These are phyloP conservation scores for Russula abietina DNA, from an alignment of 768 basidiomycete species.

Conservation along the genomic window DNA sequence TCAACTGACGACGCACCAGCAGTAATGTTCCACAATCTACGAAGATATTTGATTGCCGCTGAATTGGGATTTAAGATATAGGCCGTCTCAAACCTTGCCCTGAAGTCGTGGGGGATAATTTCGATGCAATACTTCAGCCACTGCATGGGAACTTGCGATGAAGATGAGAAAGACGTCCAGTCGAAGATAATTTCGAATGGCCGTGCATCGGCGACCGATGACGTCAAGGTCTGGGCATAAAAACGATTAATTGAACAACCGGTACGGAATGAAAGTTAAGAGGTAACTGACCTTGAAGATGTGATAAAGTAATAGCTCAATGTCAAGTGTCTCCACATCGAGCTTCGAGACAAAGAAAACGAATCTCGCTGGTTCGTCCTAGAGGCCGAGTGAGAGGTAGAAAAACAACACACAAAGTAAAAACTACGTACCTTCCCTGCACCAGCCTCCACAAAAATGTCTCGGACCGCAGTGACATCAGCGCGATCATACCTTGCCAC, in stretches of 20 bases:
- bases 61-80: conserved; percentile 73
- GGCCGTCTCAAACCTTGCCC: conserved; percentile 50
- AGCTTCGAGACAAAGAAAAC: conserved; percentile 61
- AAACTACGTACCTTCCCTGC: conserved; percentile 38
- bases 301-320: conserved; percentile 71
- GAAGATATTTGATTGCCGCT: conserved; percentile 64
- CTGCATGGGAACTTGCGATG: conserved; percentile 73
- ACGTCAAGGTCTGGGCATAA: conserved; percentile 43
- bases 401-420: neutral
- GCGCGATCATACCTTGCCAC: conserved; percentile 59
- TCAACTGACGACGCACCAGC: conserved; percentile 35
- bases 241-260: neutral
- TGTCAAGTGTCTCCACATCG: conserved; percentile 73
- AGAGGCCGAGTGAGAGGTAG: neutral
- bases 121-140: conserved; percentile 78
- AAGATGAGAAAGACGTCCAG: conserved; percentile 69
- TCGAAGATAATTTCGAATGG: conserved; percentile 72
- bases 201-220: conserved; percentile 41
- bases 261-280: neutral
- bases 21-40: conserved; percentile 68
- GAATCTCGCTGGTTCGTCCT: conserved; percentile 49
- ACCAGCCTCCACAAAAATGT: conserved; percentile 57
- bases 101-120: conserved; percentile 64
- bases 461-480: conserved; percentile 53
- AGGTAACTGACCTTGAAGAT: conserved; percentile 56